Percentiles rank a stretch among this genome's conserved stretches.
phyloP scores from a whole-genome alignment of 208 protist genomes.

The Tritrichomonas foetus region DNA sequence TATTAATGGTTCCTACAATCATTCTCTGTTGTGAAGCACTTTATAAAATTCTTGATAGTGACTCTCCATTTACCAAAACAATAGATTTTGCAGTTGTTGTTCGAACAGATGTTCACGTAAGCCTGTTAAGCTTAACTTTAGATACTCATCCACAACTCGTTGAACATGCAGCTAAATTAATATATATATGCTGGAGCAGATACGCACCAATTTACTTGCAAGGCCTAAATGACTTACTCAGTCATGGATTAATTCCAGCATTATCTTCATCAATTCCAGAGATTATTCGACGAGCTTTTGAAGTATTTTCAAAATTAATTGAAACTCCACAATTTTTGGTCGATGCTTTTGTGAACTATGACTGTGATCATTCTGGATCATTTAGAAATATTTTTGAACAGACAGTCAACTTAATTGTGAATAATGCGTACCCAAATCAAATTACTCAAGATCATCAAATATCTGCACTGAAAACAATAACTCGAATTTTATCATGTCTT shows the following conservation, averaged over 20 bases:
- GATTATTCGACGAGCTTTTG: neutral
- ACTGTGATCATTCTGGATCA: neutral
- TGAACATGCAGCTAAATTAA: neutral
- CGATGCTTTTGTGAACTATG: constrained; percentile 27
- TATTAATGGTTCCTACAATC: neutral
- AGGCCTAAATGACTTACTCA: neutral
- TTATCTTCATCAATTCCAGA: neutral
- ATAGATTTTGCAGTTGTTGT: neutral
- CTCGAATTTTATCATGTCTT: neutral
- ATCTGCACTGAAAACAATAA: neutral
- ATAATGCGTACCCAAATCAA: constrained; percentile 14
- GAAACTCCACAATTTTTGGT: neutral
- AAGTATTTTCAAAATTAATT: neutral
- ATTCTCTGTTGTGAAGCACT: neutral
- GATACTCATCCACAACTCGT: neutral
- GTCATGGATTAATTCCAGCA: neutral
- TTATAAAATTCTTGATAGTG: neutral
- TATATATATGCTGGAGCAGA: neutral
- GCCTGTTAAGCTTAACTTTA: neutral
- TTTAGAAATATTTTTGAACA: neutral
- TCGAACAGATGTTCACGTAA: neutral
- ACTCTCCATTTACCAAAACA: neutral
- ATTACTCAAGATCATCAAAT: neutral
- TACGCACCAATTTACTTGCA: neutral
- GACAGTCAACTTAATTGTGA: neutral